Base-by-base conservation (phyloP, 768 basidiomycete species). In the Pisolithus sp. region DNA sequence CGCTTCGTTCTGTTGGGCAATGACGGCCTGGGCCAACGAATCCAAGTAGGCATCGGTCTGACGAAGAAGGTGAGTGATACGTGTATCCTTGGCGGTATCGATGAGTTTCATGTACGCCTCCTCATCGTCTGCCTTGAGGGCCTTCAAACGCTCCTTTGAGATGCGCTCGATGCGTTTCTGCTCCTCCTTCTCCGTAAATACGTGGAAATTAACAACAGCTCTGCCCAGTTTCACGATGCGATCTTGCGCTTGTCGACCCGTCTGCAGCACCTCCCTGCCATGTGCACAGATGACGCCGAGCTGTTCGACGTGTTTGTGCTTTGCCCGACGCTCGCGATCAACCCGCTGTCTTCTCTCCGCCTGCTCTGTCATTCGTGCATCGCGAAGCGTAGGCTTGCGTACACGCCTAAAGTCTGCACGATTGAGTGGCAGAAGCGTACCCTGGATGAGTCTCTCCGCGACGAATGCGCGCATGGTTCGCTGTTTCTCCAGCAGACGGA, bases 81-180 rank as follows among this genome's bases (percentile, higher is more conserved):
- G 88, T 9, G 95, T 97, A 62, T 99, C 96, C 68, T 99, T 99
- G 52, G 95, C 95, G 17, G 94, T 96, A 68, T 98, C 96, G 62
- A 99, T 91, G 62, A 99, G 87, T 66, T 93, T 93, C 82, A 97
- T 86, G 70, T 99, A 99, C n/a, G 92, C 94, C 71, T 97, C 96
- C 74, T 99, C 96, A 73, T 99, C 95, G 64, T 98, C 94, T 26
- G 89, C 89, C 72, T 95, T 93, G 59, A 98, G 83, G 7, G 95
- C 96, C 73, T 90, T 93, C 57, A 99, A 74, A 89, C 94, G 93
- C 69, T 98, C 96, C 74, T 98, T 98, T 43, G 89, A 85, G 42
- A 99, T 83, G 51, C 93, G 77, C 71, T 98, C 96, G 58, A 99
- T 89, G 24, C 95, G 82, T 68, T 93, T 93, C 79, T 94, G 91